Conservation (phyloP, 148 eudicot species). For the Bassia scoparia region DNA sequence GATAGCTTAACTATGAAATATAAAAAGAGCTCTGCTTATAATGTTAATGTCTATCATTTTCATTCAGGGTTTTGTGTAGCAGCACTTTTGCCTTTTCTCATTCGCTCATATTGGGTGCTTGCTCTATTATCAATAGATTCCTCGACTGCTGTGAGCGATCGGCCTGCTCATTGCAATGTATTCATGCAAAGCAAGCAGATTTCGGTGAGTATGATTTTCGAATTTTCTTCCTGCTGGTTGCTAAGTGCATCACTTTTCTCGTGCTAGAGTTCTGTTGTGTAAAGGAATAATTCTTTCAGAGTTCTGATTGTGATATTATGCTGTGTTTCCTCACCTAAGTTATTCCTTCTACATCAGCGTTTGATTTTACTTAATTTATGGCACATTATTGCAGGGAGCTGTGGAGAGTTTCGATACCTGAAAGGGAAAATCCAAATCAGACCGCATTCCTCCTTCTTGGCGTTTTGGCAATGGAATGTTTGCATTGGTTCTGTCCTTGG, state of each 20-base stretch:
- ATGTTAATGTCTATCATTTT: slow-evolving; percentile 9
- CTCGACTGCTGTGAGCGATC: slow-evolving; percentile 92
- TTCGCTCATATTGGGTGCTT: slow-evolving; percentile 91
- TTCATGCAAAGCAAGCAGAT: slow-evolving; percentile 99
- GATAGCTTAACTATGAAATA: neutral
- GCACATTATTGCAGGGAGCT: slow-evolving; percentile 77
- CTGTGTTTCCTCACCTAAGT: too few relatives aligned
- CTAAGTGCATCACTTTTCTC: neutral
- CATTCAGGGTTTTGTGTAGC: slow-evolving; percentile 89
- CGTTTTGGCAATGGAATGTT: slow-evolving; percentile 99
- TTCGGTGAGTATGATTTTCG: slow-evolving; percentile 52
- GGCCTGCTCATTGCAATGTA: slow-evolving; percentile 96
- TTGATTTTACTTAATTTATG: neutral
- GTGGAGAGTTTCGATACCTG: slow-evolving; percentile 89
- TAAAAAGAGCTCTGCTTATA: slow-evolving; percentile 4
- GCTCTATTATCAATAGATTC: slow-evolving; percentile 95
- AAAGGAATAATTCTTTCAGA: too few relatives aligned
- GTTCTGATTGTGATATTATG: neutral
- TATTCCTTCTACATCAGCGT: neutral
- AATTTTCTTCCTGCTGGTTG: neutral
- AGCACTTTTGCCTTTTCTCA: slow-evolving; percentile 85
- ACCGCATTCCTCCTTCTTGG: slow-evolving; percentile 81
- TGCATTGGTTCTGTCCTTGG: slow-evolving; percentile 93
- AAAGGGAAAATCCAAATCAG: slow-evolving; percentile 58
- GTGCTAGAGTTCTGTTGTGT: too few relatives aligned